These are phyloP conservation scores for Hypoxylon intermedium DNA, from an alignment of 495 filamentous ascomycete genomes.

Conservation along the genomic window DNA sequence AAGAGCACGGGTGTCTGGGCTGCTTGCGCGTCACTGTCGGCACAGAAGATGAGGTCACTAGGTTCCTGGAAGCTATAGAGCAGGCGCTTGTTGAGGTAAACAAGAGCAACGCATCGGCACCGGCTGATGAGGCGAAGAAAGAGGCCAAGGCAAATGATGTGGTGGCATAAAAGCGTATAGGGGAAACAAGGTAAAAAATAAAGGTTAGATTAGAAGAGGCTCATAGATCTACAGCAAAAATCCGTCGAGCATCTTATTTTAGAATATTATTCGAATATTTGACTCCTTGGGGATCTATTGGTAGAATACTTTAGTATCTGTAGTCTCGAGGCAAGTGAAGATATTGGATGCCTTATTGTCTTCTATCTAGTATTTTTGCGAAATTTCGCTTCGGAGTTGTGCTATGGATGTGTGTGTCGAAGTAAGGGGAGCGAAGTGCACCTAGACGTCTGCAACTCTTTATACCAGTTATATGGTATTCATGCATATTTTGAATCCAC, in stretches of 20 bases:
- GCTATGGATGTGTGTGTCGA: no score
- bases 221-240: not conserved
- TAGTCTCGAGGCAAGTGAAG: no score
- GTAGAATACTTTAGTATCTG: no score
- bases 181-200: not conserved
- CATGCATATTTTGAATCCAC: constrained; percentile 6
- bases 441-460: no score
- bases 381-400: no score
- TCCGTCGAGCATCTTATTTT: no score
- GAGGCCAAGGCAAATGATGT: constrained; percentile 45
- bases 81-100: constrained; percentile 65
- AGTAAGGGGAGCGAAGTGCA: no score
- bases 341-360: no score
- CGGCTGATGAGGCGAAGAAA: constrained; percentile 44
- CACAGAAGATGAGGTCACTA: constrained; percentile 82
- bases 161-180: constrained; percentile 33
- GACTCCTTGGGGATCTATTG: no score
- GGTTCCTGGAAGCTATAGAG: constrained; percentile 73
- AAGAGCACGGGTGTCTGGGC: constrained; percentile 86
- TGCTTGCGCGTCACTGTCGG: constrained; percentile 93
- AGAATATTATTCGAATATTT: no score
- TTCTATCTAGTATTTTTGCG: no score
- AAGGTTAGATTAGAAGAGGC: not conserved
- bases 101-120: constrained; percentile 27
- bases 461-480: constrained; percentile 1